Evolutionary conservation across 2,329 filamentous ascomycete species (phyloP), one percentile per base, ranked within the genome.

Genomic region (Aspergillus proliferans): DNA sequence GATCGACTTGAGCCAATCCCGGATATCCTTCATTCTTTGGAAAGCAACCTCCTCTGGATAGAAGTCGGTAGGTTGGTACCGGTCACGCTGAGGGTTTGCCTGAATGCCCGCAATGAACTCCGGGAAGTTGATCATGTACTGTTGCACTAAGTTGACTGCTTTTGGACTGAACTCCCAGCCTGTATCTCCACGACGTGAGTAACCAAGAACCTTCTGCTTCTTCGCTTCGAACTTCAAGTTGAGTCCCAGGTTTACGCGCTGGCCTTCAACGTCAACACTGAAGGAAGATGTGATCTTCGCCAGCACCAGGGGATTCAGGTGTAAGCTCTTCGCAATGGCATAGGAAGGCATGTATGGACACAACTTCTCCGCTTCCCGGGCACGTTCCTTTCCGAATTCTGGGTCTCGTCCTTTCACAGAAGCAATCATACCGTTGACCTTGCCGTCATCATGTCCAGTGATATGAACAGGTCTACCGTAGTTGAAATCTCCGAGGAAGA

Each of bases 251-350:
- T 98, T 98, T 53, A 95, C 79, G 59, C 88, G 87, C 50, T 90
- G 76, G 22, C 87, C 89, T 49, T 88, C 88, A 3, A 92, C 83
- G 15, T 83, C 82, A 49, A 98, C 87, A 47, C 85, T 87, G 68
- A 95, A 97, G 0, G 92, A 91, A 1, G 93, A 95, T 0, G 93
- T 97, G 61, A 98, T 87, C 76, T 95, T 98, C 70, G 91, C 95
- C 28, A 98, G 76, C 2, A 93, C 87, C 45, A 98, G 77, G 6
- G 91, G 86, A 56, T 95, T 91, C 52, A 98, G 76, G 4, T 82
- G 79, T 9, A 98, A 77, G 64, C 86, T 83, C 62, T 84, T 87
- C 12, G 94, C 88, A 52, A 98, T 88, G n/a, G 85, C 80, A 66
- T 85, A 97, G 0, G 92, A 94, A 5, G 93, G 91, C 24, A 81